Conservation (phyloP, 805 yeast genomes). For the Starmerella asiatica region DNA sequence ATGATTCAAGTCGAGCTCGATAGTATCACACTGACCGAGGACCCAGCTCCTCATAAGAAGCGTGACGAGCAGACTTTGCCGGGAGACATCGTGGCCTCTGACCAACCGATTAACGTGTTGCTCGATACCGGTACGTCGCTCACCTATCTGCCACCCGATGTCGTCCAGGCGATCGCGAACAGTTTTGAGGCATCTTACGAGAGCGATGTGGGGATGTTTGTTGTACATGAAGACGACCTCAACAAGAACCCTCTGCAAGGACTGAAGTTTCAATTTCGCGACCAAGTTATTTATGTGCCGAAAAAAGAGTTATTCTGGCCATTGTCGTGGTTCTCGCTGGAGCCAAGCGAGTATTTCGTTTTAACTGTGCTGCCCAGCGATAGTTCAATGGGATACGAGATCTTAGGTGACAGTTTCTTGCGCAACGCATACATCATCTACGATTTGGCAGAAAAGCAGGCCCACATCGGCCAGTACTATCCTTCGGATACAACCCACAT, state of each 20-base stretch:
- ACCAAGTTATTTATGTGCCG: constrained; percentile 38
- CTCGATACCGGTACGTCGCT: constrained; percentile 48
- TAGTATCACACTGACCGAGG: constrained; percentile 14
- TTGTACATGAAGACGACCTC: constrained; percentile 28
- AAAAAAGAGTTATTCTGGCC: constrained; percentile 27
- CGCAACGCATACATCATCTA: constrained; percentile 45
- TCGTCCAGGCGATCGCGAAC: constrained; percentile 26
- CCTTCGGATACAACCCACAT: constrained; percentile 11
- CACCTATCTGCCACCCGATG: constrained; percentile 34
- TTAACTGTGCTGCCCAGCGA: constrained; percentile 23
- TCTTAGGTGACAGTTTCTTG: constrained; percentile 47
- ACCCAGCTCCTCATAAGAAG: constrained; percentile 7
- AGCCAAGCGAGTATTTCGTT: constrained; percentile 20
- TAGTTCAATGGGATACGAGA: constrained; percentile 25
- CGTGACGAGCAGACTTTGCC: not conserved
- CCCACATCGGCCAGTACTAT: constrained; percentile 33
- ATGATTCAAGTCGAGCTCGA: constrained; percentile 19
- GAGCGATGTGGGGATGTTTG: constrained; percentile 30
- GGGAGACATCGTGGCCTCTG: constrained; percentile 13
- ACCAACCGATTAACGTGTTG: constrained; percentile 27
- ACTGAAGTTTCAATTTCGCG: constrained; percentile 39
- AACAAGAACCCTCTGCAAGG: constrained; percentile 16
- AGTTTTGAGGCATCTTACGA: constrained; percentile 33
- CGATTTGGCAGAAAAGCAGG: constrained; percentile 39
- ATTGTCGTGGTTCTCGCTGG: constrained; percentile 22